Percentiles rank a stretch among this genome's conserved stretches.
These are phyloP conservation scores for Citrullus amarus DNA, from an alignment of 306 rosid genomes.

Conservation along the genomic window DNA sequence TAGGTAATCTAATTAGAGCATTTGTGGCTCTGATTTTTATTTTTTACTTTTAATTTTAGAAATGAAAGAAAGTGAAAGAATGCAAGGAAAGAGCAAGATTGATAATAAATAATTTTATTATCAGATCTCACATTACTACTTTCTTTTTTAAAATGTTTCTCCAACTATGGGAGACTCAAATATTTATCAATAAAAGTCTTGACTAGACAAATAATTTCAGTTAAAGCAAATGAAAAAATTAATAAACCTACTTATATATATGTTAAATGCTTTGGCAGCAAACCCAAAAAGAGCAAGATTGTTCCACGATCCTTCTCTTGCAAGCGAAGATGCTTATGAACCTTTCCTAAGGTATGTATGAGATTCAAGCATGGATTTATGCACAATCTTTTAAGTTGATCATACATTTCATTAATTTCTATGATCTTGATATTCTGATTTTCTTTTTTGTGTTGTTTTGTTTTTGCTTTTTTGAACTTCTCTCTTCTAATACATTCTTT, in stretches of 20 bases:
- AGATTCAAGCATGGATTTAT: neutral
- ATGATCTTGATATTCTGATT: neutral
- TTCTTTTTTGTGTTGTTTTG: neutral
- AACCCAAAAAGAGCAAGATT: constrained; percentile 83
- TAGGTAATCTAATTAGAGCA: neutral
- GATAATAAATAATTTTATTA: neutral
- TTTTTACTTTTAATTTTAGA: neutral
- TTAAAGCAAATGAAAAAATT: neutral
- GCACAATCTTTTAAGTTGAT: neutral
- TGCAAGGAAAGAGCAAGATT: no score
- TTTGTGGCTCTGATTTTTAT: neutral
- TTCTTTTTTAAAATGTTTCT: neutral
- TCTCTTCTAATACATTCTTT: neutral
- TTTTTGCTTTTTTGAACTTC: neutral
- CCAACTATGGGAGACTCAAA: neutral
- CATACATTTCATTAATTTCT: neutral
- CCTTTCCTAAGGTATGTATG: constrained; percentile 76
- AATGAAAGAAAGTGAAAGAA: no score
- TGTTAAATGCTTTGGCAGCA: constrained; percentile 31
- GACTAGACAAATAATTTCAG: neutral
- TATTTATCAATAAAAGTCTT: neutral
- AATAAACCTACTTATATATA: neutral
- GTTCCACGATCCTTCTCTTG: constrained; percentile 76
- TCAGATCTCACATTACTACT: neutral
- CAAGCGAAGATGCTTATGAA: constrained; percentile 63